These are phyloP conservation scores for Cyclotella distinguenda DNA, from an alignment of 108 stramenopile species.

Conservation along the genomic window DNA sequence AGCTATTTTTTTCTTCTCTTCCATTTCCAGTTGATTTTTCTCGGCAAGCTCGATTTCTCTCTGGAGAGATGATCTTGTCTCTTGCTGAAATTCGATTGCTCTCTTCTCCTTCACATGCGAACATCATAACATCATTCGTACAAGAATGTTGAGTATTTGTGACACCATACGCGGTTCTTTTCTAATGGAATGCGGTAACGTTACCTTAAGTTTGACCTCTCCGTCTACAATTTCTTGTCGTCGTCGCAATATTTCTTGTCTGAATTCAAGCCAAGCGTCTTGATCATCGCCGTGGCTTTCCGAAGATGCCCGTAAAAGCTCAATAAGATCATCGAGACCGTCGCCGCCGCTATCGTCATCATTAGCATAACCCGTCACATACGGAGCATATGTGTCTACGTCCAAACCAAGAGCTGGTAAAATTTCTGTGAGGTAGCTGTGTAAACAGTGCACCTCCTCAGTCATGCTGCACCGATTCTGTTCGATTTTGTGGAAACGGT, in stretches of 20 bases:
- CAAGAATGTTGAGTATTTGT: too few species aligned
- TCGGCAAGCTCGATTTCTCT: constrained; percentile 58
- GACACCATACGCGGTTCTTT: too few species aligned
- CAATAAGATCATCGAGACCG: constrained; percentile 57
- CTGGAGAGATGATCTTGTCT: constrained; percentile 50
- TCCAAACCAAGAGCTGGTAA: constrained; percentile 72
- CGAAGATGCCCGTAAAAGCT: constrained; percentile 67
- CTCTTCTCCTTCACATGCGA: constrained; percentile 21
- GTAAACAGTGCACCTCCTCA: constrained; percentile 44
- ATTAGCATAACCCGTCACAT: constrained; percentile 53
- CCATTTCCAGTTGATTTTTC: constrained; percentile 38
- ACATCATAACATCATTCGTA: too few species aligned
- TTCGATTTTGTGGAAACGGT: background rate
- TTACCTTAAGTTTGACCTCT: constrained; percentile 34
- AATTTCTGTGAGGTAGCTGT: constrained; percentile 50
- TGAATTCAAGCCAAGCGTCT: constrained; percentile 54
- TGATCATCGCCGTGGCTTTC: constrained; percentile 65
- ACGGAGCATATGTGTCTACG: constrained; percentile 71
- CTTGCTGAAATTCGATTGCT: constrained; percentile 26
- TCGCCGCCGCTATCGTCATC: constrained; percentile 49
- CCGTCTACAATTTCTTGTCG: constrained; percentile 22
- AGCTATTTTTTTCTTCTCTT: constrained; percentile 36
- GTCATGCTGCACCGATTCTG: constrained; percentile 22
- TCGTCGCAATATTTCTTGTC: constrained; percentile 44
- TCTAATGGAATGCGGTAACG: too few species aligned